Base-by-base conservation (phyloP, 2,329 filamentous ascomycete genomes). In the Pseudogymnoascus sp. region DNA sequence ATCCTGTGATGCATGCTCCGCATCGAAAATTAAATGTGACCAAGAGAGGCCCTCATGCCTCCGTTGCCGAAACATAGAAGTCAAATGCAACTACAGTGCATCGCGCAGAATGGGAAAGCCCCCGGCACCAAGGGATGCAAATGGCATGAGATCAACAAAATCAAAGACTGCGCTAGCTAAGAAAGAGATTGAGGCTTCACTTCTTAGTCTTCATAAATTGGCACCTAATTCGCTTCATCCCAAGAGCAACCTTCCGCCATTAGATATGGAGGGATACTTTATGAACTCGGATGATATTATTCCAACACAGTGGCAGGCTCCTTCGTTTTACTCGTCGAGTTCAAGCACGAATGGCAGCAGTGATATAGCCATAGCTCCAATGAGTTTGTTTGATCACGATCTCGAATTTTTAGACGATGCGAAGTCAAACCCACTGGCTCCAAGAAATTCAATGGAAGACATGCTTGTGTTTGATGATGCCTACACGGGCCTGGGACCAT, bases 11-110 rank as follows among this genome's bases (percentile, higher is more conserved):
- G 45, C 45, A 30, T 52, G 45, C 26, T 52, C 45, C 3, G 26
- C 45, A 52, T 52, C 45, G 19, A 52, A 52, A 52, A 19, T 52
- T 18, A 52, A 52, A 52, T 52, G 45, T 26, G 10, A 52, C 23
- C 45, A 52, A 18, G 45, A 52, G 15, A 30, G 45, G 15, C 45
- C 45, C 5, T 52, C 45, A 19, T 52, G 45, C 26, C 23, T 52
- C 10, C 45, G 45, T 19, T 52, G 45, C 26, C 26, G 45, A 30
- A 52, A 18, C 10, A 52, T 52, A 30, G 26, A 52, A 3, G 26
- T 52, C 8, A 52, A 52, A 30, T 52, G 45, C 45, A 52, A 52
- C 19, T 52, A 52, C 45, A 52, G 45, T 6, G 45, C 45, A 13
- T 52, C 45, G 15, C 45, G 45, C 5, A 52, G 45, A 13, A 52